Evolutionary conservation across 805 yeast genomes (phyloP), one percentile per base, ranked within the genome.

Genomic region (Starmerella floricola): DNA sequence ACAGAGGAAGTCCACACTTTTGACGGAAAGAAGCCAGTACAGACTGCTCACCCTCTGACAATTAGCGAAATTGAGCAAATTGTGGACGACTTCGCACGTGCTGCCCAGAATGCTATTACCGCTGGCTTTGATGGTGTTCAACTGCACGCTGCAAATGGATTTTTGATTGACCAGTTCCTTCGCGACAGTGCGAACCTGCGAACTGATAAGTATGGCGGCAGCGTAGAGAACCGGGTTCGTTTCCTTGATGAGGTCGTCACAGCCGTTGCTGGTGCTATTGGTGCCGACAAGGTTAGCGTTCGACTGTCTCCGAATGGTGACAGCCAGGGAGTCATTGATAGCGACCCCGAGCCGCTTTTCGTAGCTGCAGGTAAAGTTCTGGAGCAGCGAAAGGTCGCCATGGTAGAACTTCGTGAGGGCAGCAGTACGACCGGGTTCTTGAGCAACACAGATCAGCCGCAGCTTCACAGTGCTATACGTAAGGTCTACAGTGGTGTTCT

Each of bases 81-180:
- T 23, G 62, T 71, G 15, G 52, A 64, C 21, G 62, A 62, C 12
- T 79, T 65, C 55, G 73, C 62, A 12, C 51, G 48, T 2, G 78
- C 79, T 17, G 78, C 80, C 1, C 60, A 62, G 45, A 65, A 68
- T 47, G 74, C 81, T 3, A 59, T 68, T 26, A 66, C 60, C 2
- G 68, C 76, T 10, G 74, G 77, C 1, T 69, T 72, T 38, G 85
- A 79, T 56, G 77, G 78, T 50, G 71, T 79, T 33, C 83, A 76
- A 53, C 62, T 78, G 47, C 82, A 78, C 57, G 68, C 64, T 26
- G 85, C 85, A 20, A 74, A 77, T 55, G 82, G 82, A 1, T 75
- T 72, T 50, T 58, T 77, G 31, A 49, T 71, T 34, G 65, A 67
- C 51, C 64, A 66, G 45, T 76, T 78, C 51, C 51, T 71, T 29